Base-by-base conservation (phyloP, 805 yeast species). In the Starmerella potacharoeniae region DNA sequence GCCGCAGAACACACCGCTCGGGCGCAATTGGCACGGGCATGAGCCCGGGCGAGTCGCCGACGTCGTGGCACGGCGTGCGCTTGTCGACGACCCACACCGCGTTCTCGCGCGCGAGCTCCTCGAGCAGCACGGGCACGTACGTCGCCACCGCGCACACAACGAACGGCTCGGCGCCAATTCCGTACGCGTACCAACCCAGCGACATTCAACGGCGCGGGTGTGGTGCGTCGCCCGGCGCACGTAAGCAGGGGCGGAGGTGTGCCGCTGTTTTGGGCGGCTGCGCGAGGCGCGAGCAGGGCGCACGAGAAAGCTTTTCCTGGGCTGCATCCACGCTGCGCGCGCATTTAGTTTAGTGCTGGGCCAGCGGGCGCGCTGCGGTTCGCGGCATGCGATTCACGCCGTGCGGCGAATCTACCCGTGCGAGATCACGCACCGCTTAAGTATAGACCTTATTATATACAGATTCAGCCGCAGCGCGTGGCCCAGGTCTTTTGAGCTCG, bases 91-190 rank as follows among this genome's bases (percentile, higher is more conserved):
- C 69, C 55, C 75, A 65, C 8, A 86, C 91, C 30, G 88, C 91
- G 64, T 82, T 84, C 45, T 77, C 79, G 28, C 89, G 73, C 0
- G 90, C 95, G 57, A 82, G 75, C 61, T 82, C 84, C 58, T 85
- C 89, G 34, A 85, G 68, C 6, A 85, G 66, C 16, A 86, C 68
- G 0, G 93, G 93, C 6, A 85, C 83, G 65, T 83, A 86, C 0
- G 91, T 84, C 0, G 90, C 83, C 6, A 86, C 83, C 2, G 84
- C 89, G 41, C 86, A 80, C 7, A 85, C 93, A 4, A 84, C 76
- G 64, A 84, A 86, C 0, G 93, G 93, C 66, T 85, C 95, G 22
- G 86, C 79, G 0, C 90, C 89, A 77, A 85, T 82, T 2, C 83
- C 73, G 60, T 80, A 82, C 6, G 82, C 70, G 64, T 81, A 80